A percentile compares a stretch with the other conserved stretches of the same genome.
These are phyloP conservation scores for Trametes sp. DNA, from an alignment of 1,284 basidiomycete species.

Conservation along the genomic window DNA sequence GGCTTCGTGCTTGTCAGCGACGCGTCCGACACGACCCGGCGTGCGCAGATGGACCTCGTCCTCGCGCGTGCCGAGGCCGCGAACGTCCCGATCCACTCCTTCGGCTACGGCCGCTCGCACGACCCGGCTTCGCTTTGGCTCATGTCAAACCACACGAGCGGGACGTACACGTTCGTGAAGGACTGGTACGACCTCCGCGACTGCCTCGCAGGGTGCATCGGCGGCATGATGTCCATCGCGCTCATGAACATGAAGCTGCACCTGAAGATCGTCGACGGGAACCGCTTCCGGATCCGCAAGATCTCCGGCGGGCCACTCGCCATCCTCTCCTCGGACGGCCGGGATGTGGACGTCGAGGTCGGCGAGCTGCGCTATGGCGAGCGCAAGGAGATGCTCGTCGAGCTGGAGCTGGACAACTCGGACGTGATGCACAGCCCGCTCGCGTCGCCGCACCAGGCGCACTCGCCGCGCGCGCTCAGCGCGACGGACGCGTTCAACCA, in stretches of 20 bases:
- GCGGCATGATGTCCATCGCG: constrained; percentile 94
- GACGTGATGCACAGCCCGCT: constrained; percentile 51
- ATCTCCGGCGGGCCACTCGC: constrained; percentile 86
- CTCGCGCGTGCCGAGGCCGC: constrained; percentile 96
- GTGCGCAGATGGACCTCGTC: constrained; percentile 99
- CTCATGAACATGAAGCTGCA: constrained; percentile 91
- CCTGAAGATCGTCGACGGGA: constrained; percentile 85
- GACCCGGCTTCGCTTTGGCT: constrained; percentile 99
- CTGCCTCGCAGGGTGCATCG: constrained; percentile 89
- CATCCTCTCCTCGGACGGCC: constrained; percentile 87
- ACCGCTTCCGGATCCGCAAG: constrained; percentile 89
- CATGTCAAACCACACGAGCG: constrained; percentile 96
- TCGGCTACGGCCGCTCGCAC: constrained; percentile 96
- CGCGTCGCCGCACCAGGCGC: constrained; percentile 32
- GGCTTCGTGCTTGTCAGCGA: constrained; percentile 95
- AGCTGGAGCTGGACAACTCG: constrained; percentile 87
- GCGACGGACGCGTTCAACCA: constrained; percentile 85
- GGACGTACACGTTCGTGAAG: constrained; percentile 97
- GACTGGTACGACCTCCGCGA: constrained; percentile 95
- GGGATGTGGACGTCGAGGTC: constrained; percentile 95
- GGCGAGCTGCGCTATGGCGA: constrained; percentile 92
- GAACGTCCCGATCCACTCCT: constrained; percentile 94
- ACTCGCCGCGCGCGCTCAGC: constrained; percentile 54
- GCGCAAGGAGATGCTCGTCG: constrained; percentile 92
- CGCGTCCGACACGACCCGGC: constrained; percentile 85